phyloP scores from a whole-genome alignment of 208 protist genomes.

The Crithidia thermophila region DNA sequence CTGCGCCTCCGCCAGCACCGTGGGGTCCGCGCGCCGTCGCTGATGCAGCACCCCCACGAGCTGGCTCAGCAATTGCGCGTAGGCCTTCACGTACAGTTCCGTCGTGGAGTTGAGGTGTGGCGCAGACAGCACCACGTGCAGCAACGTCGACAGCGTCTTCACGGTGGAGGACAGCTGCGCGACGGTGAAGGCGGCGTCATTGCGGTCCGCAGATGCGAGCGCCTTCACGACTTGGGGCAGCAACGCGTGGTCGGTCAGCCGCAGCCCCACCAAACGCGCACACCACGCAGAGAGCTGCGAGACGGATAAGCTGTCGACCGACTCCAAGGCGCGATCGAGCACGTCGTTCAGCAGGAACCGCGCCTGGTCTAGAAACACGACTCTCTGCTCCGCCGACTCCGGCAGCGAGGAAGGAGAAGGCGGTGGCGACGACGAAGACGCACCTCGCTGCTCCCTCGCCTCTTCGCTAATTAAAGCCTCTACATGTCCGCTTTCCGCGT shows the following conservation, averaged over 20 bases:
- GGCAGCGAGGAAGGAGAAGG: not conserved
- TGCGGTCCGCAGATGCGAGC: not conserved
- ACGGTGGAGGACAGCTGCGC: constrained; percentile 50
- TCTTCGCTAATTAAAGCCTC: too few relatives aligned
- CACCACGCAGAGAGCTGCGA: constrained; percentile 63
- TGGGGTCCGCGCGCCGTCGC: constrained; percentile 11
- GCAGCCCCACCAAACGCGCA: constrained; percentile 41
- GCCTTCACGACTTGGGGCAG: constrained; percentile 33
- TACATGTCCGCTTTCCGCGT: too few relatives aligned
- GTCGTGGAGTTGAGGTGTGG: not conserved
- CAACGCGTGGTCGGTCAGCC: constrained; percentile 32
- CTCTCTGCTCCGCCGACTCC: not conserved
- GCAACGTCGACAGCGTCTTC: constrained; percentile 11
- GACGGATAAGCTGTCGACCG: constrained; percentile 35
- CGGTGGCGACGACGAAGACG: not conserved
- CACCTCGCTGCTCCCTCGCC: too few relatives aligned
- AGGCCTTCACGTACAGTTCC: constrained; percentile 20
- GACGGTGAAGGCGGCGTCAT: constrained; percentile 5
- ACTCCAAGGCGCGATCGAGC: constrained; percentile 10
- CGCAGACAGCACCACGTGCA: not conserved
- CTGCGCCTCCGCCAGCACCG: constrained; percentile 2
- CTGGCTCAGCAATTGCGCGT: constrained; percentile 2
- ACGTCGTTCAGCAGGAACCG: constrained; percentile 27
- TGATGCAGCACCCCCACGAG: constrained; percentile 20
- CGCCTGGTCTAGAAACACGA: constrained; percentile 11